Evolutionary conservation across 2,329 filamentous ascomycete species (phyloP), one percentile per base, ranked within the genome.

Genomic region (Aphanoascus verrucosus): DNA sequence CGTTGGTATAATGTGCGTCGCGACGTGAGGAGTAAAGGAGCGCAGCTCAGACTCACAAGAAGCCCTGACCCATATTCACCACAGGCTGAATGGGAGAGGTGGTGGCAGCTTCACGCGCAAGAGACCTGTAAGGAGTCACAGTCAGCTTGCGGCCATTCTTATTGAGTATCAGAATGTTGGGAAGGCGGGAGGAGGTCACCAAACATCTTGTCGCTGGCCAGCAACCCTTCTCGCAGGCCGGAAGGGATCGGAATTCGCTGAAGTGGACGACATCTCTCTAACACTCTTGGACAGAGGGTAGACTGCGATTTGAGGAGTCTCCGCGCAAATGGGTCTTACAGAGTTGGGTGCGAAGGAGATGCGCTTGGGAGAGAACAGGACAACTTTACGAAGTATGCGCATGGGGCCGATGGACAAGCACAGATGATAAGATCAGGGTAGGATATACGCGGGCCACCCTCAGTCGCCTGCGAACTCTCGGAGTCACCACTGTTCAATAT

Each of bases 21-120:
- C n/a, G n/a, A n/a, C n/a, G n/a, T n/a, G 28, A 51, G 15, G n/a
- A 20, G 2, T 35, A 23, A 5, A 15, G 9, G 11, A 35, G 15
- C 8, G 20, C 28, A 42, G 28, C 19, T 20, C 54, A 54, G 58
- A 69, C 73, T 69, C 60, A 76, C 74, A 75, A 76, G 62, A 76
- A 76, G 2, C 81, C 81, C 68, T 84, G 82, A 49, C 82, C 82
- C 80, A 84, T 83, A 67, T 84, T 84, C 57, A 83, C 78, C 56
- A 84, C 82, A 49, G 81, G 81, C 66, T 83, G 77, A 41, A 83
- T 74, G 1, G 79, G 78, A 17, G 80, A 82, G 44, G 78, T 77
- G 11, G 79, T 78, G 3, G 81, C 81, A 2, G 81, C 82, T 67
- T 84, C 82, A 60, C 84, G 84, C 65, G 84, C 78, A 59, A 84